Conservation (phyloP, 208 protist genomes). For the Crithidia acanthocephali region DNA sequence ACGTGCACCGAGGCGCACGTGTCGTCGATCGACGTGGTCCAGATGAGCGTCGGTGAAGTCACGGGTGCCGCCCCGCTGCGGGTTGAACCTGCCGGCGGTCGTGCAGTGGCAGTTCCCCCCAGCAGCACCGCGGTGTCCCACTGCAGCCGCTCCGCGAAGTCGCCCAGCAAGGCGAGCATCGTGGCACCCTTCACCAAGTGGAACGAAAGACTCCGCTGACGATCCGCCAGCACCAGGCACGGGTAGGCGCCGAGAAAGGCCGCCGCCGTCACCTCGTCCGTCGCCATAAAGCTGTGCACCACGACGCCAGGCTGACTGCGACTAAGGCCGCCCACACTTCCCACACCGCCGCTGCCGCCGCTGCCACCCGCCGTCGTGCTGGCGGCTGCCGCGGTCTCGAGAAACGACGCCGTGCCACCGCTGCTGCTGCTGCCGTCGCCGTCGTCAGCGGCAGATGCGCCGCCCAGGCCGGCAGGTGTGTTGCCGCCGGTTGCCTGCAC, state of each 20-base stretch:
- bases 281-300: slow-evolving; percentile 59
- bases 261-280: slow-evolving; percentile 62
- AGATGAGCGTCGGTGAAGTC: slow-evolving; percentile 26
- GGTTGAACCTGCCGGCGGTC: background rate
- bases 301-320: slow-evolving; percentile 34
- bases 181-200: slow-evolving; percentile 63
- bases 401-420: background rate
- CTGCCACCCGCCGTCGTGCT: background rate
- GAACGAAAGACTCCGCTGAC: slow-evolving; percentile 53
- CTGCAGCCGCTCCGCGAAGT: slow-evolving; percentile 53
- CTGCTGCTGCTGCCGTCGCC: too few species aligned
- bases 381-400: background rate
- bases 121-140: slow-evolving; percentile 25
- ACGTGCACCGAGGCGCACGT: slow-evolving; percentile 30
- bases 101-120: background rate
- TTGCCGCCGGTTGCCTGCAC: slow-evolving; percentile 29
- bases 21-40: slow-evolving; percentile 31
- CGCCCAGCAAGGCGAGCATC: slow-evolving; percentile 57
- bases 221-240: slow-evolving; percentile 72
- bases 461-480: slow-evolving; percentile 1
- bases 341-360: background rate
- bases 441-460: background rate
- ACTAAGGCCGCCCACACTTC: background rate
- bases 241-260: slow-evolving; percentile 78
- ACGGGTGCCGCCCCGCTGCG: background rate